Percentiles rank a stretch among this genome's conserved stretches.
Conservation (phyloP, 371 early-diverging fungal genomes). For the Fennellomyces sp. region DNA sequence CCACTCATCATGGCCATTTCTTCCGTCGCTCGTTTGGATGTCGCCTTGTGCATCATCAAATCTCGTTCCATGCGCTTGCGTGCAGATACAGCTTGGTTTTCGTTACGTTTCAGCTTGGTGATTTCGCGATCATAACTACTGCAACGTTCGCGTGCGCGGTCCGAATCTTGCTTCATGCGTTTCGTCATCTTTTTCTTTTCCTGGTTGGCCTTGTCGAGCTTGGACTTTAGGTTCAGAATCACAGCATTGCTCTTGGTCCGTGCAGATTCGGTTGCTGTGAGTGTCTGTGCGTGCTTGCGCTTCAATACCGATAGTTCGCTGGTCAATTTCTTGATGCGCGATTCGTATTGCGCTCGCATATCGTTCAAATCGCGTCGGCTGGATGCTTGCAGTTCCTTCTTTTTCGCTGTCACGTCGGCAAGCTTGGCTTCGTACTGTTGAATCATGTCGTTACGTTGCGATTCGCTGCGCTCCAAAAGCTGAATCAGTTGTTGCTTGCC, state of each 20-base stretch:
- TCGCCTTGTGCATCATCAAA: slow-evolving; percentile 21
- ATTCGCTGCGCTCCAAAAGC: slow-evolving; percentile 51
- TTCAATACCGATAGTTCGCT: slow-evolving; percentile 60
- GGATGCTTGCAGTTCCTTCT: slow-evolving; percentile 7
- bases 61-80: slow-evolving; percentile 34
- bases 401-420: slow-evolving; percentile 18
- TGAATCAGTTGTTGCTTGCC: slow-evolving; percentile 44
- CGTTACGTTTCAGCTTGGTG: slow-evolving; percentile 62
- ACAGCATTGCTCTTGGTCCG: slow-evolving; percentile 47
- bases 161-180: slow-evolving; percentile 72
- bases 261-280: slow-evolving; percentile 44
- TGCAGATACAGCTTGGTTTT: slow-evolving; percentile 36
- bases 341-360: slow-evolving; percentile 54
- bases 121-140: slow-evolving; percentile 68
- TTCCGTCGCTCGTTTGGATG: slow-evolving; percentile 30
- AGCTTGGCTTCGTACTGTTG: slow-evolving; percentile 47
- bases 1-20: slow-evolving; percentile 26
- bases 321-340: slow-evolving; percentile 65
- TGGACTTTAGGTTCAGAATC: slow-evolving; percentile 45
- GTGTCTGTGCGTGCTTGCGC: slow-evolving; percentile 55
- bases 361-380: slow-evolving; percentile 28
- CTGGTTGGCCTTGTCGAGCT: slow-evolving; percentile 56
- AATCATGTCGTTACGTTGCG: slow-evolving; percentile 45
- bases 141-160: slow-evolving; percentile 62
- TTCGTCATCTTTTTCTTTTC: slow-evolving; percentile 78